A percentile compares a stretch with the other conserved stretches of the same genome.
These are phyloP conservation scores for Dryas alaskensis DNA, from an alignment of 306 rosid genomes.

Conservation along the genomic window DNA sequence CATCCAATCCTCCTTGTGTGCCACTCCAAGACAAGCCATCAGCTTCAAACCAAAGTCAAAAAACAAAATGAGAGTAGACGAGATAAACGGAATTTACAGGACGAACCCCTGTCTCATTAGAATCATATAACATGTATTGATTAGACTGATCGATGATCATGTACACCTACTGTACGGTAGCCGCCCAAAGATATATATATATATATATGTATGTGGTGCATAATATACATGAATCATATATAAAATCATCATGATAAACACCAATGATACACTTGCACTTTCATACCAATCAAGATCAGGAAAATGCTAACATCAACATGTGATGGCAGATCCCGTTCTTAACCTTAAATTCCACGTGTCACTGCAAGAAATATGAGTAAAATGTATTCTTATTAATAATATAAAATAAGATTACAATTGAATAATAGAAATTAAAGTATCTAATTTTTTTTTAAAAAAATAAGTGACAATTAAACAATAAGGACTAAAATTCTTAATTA, in stretches of 20 bases:
- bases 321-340: no score
- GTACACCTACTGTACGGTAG: slow-evolving; percentile 49
- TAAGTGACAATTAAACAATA: no score
- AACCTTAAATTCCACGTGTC: no score
- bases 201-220: slow-evolving; percentile 7
- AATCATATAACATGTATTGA: slow-evolving; percentile 39
- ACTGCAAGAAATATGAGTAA: no score
- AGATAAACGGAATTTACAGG: slow-evolving; percentile 35
- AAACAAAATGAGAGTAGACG: slow-evolving; percentile 37
- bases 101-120: slow-evolving; percentile 27
- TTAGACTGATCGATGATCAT: slow-evolving; percentile 39
- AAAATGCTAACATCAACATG: no score
- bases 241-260: slow-evolving; percentile 14
- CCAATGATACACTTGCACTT: slow-evolving; percentile 1
- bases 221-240: background rate
- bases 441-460: no score
- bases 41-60: slow-evolving; percentile 42
- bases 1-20: slow-evolving; percentile 50
- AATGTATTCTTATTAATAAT: no score
- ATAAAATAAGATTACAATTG: no score
- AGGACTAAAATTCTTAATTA: no score
- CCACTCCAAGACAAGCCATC: slow-evolving; percentile 57
- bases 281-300: no score
- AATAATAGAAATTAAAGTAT: no score
- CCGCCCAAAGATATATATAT: slow-evolving; percentile 13